These are phyloP conservation scores for Rhizophagus clarus DNA, from an alignment of 192 early-diverging fungal genomes.

Conservation along the genomic window DNA sequence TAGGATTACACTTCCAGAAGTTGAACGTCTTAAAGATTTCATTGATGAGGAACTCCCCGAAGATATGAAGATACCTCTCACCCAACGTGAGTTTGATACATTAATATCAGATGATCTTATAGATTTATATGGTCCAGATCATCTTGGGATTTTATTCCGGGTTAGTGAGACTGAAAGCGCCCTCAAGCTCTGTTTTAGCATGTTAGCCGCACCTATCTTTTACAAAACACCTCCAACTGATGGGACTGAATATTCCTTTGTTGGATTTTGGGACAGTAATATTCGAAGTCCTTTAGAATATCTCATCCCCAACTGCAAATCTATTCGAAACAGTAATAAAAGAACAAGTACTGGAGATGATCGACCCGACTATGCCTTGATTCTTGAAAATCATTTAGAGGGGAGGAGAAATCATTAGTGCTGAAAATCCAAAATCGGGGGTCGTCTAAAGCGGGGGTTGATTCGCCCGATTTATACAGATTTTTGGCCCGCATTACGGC, in stretches of 20 bases:
- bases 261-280: neutral
- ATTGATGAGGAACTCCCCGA: neutral
- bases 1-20: too few species aligned
- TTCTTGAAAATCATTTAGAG: slow-evolving; percentile 1
- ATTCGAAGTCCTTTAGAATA: neutral
- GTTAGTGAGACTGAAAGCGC: slow-evolving; percentile 11
- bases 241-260: neutral
- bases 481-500: too few species aligned
- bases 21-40: too few species aligned
- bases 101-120: neutral
- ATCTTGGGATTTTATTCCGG: neutral
- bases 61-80: neutral
- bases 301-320: neutral
- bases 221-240: neutral
- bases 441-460: too few species aligned
- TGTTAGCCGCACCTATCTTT: neutral
- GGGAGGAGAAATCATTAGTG: neutral
- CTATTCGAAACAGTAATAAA: neutral
- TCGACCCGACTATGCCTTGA: neutral
- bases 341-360: too few species aligned
- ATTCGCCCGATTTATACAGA: too few species aligned
- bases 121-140: neutral
- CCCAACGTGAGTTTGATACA: neutral
- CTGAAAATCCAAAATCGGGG: neutral
- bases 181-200: neutral